These are phyloP conservation scores for Ailanthus altissimus DNA, from an alignment of 345 rosid species.

Conservation along the genomic window DNA sequence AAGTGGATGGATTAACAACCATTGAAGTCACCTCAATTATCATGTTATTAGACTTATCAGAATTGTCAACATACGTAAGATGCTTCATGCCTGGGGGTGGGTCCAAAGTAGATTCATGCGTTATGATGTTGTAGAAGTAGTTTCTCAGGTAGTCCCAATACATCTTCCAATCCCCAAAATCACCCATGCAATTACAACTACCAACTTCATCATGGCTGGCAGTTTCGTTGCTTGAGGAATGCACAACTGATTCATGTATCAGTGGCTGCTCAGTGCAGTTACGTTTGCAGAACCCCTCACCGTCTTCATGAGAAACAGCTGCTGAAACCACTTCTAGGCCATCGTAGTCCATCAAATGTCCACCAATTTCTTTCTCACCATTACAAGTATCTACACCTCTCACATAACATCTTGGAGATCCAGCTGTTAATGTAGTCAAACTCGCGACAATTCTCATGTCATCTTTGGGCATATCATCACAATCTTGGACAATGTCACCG, in stretches of 20 bases:
- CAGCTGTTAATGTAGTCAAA: constrained; percentile 30
- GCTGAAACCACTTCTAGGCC: constrained; percentile 23
- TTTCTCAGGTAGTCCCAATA: constrained; percentile 73
- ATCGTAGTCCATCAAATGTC: constrained; percentile 21
- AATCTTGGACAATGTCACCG: constrained; percentile 9
- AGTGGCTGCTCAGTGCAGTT: constrained; percentile 23
- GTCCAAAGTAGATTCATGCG: constrained; percentile 69
- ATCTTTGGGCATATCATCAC: constrained; percentile 25
- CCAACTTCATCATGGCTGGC: constrained; percentile 23
- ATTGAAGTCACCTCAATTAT: constrained; percentile 36
- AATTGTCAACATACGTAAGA: constrained; percentile 28
- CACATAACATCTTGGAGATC: constrained; percentile 26
- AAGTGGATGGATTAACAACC: constrained; percentile 23
- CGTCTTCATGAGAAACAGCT: constrained; percentile 19
- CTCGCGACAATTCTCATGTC: constrained; percentile 20
- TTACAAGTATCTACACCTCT: constrained; percentile 21
- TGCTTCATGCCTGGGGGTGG: constrained; percentile 74
- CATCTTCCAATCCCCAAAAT: constrained; percentile 63
- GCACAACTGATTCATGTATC: constrained; percentile 21
- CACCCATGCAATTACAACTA: constrained; percentile 24
- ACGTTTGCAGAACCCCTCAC: constrained; percentile 21
- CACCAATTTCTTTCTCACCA: constrained; percentile 33
- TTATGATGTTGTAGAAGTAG: constrained; percentile 63
- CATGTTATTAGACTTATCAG: constrained; percentile 32
- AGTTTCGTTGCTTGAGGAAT: constrained; percentile 31